Evolutionary conservation across 345 rosid species (phyloP), one percentile per base, ranked within the genome.

Genomic region (Citropsis articulata): DNA sequence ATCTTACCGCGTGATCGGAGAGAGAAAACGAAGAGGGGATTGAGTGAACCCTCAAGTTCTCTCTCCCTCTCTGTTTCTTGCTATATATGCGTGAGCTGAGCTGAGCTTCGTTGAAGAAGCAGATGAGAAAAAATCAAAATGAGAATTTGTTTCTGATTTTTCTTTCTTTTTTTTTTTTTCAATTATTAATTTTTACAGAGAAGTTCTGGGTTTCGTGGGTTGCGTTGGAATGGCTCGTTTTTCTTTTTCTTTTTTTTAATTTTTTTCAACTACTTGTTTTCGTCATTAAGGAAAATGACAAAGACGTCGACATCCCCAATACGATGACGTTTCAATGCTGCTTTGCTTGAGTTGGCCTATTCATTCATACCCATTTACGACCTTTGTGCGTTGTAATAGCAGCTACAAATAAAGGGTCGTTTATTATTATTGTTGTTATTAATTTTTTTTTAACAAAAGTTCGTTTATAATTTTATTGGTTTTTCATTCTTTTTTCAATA

Each of bases 1-100:
- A 63, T 75, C 62, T 75, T 48, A 75, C 62, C 71, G 22, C 40
- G 12, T 42, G 38, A 62, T 10, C 31, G 67, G 68, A 61, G 31
- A 62, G 45, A 28, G 38, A 28, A 45, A 64, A 75, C 57, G 35
- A 48, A 13, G 62, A 30, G 50, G 53, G 60, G 60, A 42, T 74
- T 36, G 21, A 57, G 31, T 22, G 31, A 72, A 33, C 27, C 50
- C 76, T 24, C 35, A 9, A 42, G 72, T 48, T 40, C 68, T 12
- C 50, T 45, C 50, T 45, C 50, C 6, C 50, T 38, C 10, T 59
- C 77, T 25, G 40, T 73, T 25, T 74, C 69, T 63, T 66, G 53
- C 57, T 2, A 27, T 70, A 7, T 21, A n/a, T 30, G 56, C 3
- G 57, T 18, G 57, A 16, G 7, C 21, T 28, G 42, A 16, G 42